Conservation (phyloP, 176 grass and related monocot species). For the Triticum urartu region DNA sequence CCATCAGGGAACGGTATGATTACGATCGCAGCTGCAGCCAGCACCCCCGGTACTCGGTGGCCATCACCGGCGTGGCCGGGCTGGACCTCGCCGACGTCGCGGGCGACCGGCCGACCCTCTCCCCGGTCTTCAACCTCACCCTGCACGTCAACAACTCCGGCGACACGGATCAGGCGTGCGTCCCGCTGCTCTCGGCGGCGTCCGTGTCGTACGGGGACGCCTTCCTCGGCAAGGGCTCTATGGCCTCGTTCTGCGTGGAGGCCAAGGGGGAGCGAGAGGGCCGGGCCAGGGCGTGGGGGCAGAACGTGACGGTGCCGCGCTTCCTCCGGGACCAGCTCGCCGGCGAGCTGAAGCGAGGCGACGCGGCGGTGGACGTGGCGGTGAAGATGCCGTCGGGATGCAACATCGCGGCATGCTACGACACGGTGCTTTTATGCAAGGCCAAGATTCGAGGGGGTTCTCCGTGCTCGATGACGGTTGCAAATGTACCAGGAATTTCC, state of each 20-base stretch:
- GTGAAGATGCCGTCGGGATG: background rate
- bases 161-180: background rate
- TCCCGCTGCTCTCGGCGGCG: background rate
- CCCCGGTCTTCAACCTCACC: slow-evolving; percentile 32
- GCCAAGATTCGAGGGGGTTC: slow-evolving; percentile 1
- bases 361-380: slow-evolving; percentile 13
- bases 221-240: slow-evolving; percentile 17
- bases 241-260: background rate
- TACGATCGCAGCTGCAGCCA: background rate
- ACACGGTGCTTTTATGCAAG: background rate
- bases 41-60: background rate
- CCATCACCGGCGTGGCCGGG: background rate
- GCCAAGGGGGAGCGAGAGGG: background rate
- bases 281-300: background rate
- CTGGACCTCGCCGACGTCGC: background rate
- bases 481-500: background rate
- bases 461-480: background rate
- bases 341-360: slow-evolving; percentile 7
- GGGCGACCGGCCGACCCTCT: background rate
- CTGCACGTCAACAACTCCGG: background rate
- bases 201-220: slow-evolving; percentile 5
- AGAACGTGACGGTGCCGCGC: slow-evolving; percentile 16
- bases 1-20: too few relatives aligned
- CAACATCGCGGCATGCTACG: background rate
- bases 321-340: slow-evolving; percentile 10